Evolutionary conservation across 208 protist genomes (phyloP).

Genomic region (Crithidia acanthocephali): DNA sequence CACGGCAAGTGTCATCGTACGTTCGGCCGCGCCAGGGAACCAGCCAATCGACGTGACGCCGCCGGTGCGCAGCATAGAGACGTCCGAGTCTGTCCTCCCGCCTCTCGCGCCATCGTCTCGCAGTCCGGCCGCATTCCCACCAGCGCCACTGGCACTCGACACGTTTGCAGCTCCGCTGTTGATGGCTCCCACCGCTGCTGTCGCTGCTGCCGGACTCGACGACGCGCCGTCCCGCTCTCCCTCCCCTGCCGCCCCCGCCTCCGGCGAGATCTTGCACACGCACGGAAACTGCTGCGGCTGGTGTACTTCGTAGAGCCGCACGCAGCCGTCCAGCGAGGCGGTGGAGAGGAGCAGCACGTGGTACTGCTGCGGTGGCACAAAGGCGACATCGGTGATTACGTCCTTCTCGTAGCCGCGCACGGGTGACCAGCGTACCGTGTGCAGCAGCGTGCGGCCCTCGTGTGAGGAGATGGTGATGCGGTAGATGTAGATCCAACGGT

Average conservation of each 20-base stretch:
- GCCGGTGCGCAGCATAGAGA: slow-evolving; percentile 30
- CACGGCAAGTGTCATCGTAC: slow-evolving; percentile 82
- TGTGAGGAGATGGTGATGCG: slow-evolving; percentile 71
- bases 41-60: slow-evolving; percentile 85
- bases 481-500: slow-evolving; percentile 89
- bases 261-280: slow-evolving; percentile 69
- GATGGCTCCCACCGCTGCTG: neutral
- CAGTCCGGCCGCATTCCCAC: neutral
- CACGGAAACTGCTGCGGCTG: slow-evolving; percentile 70
- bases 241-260: slow-evolving; percentile 43
- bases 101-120: slow-evolving; percentile 4
- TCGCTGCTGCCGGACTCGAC: neutral
- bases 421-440: slow-evolving; percentile 60
- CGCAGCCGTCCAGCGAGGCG: slow-evolving; percentile 84
- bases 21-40: slow-evolving; percentile 81
- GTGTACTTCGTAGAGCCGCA: slow-evolving; percentile 88
- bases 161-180: slow-evolving; percentile 2
- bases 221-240: slow-evolving; percentile 14
- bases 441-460: slow-evolving; percentile 47
- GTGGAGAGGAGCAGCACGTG: slow-evolving; percentile 83
- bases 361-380: slow-evolving; percentile 83
- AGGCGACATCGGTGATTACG: slow-evolving; percentile 89
- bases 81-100: neutral
- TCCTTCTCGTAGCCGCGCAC: slow-evolving; percentile 88
- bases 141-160: neutral